Conservation (phyloP, 2,329 filamentous ascomycete species). For the Cyclaneusma minus region DNA sequence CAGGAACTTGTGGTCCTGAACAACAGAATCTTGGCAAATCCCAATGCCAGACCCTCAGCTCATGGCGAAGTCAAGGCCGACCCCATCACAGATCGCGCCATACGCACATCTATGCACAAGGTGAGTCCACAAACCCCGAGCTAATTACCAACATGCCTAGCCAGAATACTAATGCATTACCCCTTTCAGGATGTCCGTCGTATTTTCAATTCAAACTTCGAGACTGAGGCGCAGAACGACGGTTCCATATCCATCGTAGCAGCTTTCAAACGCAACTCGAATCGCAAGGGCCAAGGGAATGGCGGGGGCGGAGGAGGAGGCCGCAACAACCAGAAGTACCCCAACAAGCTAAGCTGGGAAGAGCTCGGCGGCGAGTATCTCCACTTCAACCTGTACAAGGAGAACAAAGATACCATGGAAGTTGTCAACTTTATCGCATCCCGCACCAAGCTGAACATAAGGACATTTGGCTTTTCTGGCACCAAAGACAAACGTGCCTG, state of each 20-base stretch:
- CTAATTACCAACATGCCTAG: constrained; percentile 1
- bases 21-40: constrained; percentile 32
- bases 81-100: constrained; percentile 41
- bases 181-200: constrained; percentile 29
- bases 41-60: constrained; percentile 36
- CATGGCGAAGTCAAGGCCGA: constrained; percentile 36
- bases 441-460: constrained; percentile 39
- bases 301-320: constrained; percentile 8
- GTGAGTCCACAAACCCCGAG: constrained; percentile 14
- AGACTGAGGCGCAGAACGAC: constrained; percentile 43
- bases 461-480: constrained; percentile 51
- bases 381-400: constrained; percentile 64
- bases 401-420: constrained; percentile 69
- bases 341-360: constrained; percentile 42
- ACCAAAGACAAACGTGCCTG: constrained; percentile 59
- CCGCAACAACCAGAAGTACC: constrained; percentile 15
- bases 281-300: constrained; percentile 8
- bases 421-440: constrained; percentile 44
- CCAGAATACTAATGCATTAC: constrained; percentile 1
- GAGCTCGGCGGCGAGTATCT: constrained; percentile 53
- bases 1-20: constrained; percentile 38
- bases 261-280: constrained; percentile 16
- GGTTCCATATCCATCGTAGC: constrained; percentile 42
- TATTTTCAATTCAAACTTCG: constrained; percentile 46
- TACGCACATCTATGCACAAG: constrained; percentile 47